Evolutionary conservation across 805 yeast species (phyloP).

Genomic region (Metschnikowia kofuensis): DNA sequence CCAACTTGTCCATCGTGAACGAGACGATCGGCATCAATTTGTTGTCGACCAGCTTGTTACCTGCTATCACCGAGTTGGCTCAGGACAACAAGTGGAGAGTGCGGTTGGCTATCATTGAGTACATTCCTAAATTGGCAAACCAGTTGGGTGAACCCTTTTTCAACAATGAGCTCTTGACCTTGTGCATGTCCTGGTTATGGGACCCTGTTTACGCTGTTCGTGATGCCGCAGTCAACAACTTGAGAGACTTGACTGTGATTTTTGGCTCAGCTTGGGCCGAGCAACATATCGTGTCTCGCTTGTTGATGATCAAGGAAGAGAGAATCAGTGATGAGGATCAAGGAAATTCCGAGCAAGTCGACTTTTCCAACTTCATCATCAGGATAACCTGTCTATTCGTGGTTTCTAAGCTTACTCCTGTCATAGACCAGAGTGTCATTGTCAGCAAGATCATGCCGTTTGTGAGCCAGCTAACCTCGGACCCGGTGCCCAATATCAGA

Average conservation of each 20-base stretch:
- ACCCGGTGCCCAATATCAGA: constrained; percentile 91
- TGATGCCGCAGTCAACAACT: constrained; percentile 88
- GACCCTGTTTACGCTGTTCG: constrained; percentile 95
- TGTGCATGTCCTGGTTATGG: constrained; percentile 98
- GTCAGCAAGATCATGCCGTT: constrained; percentile 74
- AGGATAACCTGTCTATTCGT: constrained; percentile 90
- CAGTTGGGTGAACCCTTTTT: constrained; percentile 93
- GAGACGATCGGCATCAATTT: constrained; percentile 91
- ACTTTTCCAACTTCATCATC: constrained; percentile 76
- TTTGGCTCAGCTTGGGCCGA: constrained; percentile 96
- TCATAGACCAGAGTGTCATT: constrained; percentile 54
- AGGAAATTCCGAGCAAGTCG: constrained; percentile 31
- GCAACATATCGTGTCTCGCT: constrained; percentile 72
- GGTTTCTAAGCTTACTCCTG: constrained; percentile 77
- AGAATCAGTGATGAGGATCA: constrained; percentile 21
- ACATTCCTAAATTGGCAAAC: constrained; percentile 89
- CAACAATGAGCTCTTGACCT: constrained; percentile 83
- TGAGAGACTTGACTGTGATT: constrained; percentile 73
- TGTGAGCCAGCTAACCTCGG: constrained; percentile 65
- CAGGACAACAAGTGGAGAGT: constrained; percentile 98
- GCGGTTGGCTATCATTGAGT: constrained; percentile 92
- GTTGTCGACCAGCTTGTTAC: constrained; percentile 81
- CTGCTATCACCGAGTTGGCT: constrained; percentile 94
- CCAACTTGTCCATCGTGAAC: constrained; percentile 87
- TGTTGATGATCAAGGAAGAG: constrained; percentile 41